Evolutionary conservation across 257 asterid genomes (phyloP), one percentile per base, ranked within the genome.

Genomic region (Lycium ferocissimum): DNA sequence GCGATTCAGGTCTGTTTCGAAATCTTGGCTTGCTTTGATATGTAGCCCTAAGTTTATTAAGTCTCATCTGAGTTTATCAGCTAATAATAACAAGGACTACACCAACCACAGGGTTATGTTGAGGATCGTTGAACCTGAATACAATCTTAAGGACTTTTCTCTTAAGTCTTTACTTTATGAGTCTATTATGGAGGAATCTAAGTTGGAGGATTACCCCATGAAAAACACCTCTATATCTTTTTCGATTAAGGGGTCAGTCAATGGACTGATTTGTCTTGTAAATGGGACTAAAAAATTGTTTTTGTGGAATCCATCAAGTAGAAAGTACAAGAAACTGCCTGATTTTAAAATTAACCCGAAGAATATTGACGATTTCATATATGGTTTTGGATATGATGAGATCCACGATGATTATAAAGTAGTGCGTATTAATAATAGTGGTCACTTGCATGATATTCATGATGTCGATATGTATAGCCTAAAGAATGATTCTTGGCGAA

Each of bases 381-480:
- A 66, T 66, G 47, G 6, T 66, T 66, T 66, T 66, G 47, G 75
- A 66, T 66, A 67, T 14, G 75, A 67, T 67, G 18, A 67, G 14
- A 14, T 67, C 49, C 20, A 35, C 2, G 20, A 14, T 13, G 75
- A 67, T 67, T 67, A 67, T 35, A 67, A 67, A 11, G 20, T 67
- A 9, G 75, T 67, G 47, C 9, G 7, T 18, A 59, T 22, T 5
- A 22, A 4, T n/a, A 7, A 2, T 59, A 18, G 0, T 18, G 33
- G 12, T 1, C 1, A 1, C 18, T 22, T 2, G 9, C 0, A 1
- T 59, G 33, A 26, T 65, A 10, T 65, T 12, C 3, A 26, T 10
- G n/a, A 33, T 18, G 72, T 37, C 12, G 18, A 4, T 67, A 37
- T 67, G 3, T 67, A 67, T 14, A 67, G 75, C 3, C 49, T 67